These are phyloP conservation scores for Lipomyces chichibuensis DNA, from an alignment of 805 yeast species.

Conservation along the genomic window DNA sequence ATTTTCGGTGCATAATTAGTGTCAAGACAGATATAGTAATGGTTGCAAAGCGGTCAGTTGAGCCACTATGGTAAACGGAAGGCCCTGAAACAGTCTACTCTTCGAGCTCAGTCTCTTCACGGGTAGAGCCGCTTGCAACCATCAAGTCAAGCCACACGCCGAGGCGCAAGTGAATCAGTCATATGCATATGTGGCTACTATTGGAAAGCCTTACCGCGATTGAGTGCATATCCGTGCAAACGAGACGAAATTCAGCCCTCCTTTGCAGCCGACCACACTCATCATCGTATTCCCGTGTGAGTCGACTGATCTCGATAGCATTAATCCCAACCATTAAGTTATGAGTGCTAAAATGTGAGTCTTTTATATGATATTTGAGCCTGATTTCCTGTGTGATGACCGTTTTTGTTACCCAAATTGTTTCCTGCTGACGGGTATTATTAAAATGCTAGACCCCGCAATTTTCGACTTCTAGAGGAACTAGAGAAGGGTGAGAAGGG, in stretches of 20 bases:
- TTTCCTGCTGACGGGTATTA: not conserved
- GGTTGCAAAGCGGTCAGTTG: not conserved
- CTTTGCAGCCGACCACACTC: too few species aligned
- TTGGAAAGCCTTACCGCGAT: not conserved
- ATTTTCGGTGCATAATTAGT: conserved; percentile 33
- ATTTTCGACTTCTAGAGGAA: conserved; percentile 92
- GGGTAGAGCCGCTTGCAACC: not conserved
- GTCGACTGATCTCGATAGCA: not conserved
- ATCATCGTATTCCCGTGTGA: not conserved
- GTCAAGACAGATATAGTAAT: not conserved
- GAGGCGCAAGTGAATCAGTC: not conserved
- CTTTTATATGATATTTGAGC: not conserved
- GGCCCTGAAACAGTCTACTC: not conserved
- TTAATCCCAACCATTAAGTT: not conserved
- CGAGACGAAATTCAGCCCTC: too few species aligned
- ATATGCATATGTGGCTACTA: not conserved
- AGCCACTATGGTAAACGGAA: not conserved
- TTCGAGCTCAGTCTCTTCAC: not conserved
- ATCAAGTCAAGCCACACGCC: not conserved
- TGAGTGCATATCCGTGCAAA: not conserved
- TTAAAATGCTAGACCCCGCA: conserved; percentile 65
- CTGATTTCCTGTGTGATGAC: not conserved
- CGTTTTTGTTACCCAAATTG: not conserved
- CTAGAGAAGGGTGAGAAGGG: conserved; percentile 98
- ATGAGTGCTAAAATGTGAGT: conserved; percentile 36